A percentile compares a stretch with the other conserved stretches of the same genome.
phyloP scores from a whole-genome alignment of 169 alveolate species.

The Plasmodium coatneyi region DNA sequence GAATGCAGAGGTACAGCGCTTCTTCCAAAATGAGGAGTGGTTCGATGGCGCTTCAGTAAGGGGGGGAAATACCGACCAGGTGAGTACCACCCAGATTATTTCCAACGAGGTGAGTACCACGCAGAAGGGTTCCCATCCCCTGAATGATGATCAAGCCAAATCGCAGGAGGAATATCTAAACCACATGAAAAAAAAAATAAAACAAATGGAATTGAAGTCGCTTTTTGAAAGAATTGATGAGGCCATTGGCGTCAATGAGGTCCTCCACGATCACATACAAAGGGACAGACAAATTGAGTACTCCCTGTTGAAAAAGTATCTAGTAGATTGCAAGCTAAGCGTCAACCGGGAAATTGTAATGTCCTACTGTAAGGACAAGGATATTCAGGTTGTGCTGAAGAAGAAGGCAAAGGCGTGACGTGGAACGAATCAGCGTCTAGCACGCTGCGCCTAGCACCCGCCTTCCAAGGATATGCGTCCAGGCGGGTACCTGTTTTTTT shows the following conservation, averaged over 20 bases:
- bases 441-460: neutral
- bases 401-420: neutral
- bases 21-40: neutral
- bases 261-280: slow-evolving; percentile 3
- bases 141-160: slow-evolving; percentile 31
- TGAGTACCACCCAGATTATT: neutral
- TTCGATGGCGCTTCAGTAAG: neutral
- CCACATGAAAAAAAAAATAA: slow-evolving; percentile 48
- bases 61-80: neutral
- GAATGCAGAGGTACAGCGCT: neutral
- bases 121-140: neutral
- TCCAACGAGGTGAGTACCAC: neutral
- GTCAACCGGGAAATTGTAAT: slow-evolving; percentile 29
- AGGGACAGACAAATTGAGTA: slow-evolving; percentile 42
- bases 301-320: slow-evolving; percentile 18
- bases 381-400: slow-evolving; percentile 23
- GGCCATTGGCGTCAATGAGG: slow-evolving; percentile 51
- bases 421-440: neutral
- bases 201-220: slow-evolving; percentile 28
- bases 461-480: neutral
- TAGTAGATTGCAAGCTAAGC: slow-evolving; percentile 46
- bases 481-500: neutral
- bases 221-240: slow-evolving; percentile 62
- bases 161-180: slow-evolving; percentile 58
- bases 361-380: slow-evolving; percentile 32